These are phyloP conservation scores for Cicer yamashitae DNA, from an alignment of 306 rosid genomes.

Conservation along the genomic window DNA sequence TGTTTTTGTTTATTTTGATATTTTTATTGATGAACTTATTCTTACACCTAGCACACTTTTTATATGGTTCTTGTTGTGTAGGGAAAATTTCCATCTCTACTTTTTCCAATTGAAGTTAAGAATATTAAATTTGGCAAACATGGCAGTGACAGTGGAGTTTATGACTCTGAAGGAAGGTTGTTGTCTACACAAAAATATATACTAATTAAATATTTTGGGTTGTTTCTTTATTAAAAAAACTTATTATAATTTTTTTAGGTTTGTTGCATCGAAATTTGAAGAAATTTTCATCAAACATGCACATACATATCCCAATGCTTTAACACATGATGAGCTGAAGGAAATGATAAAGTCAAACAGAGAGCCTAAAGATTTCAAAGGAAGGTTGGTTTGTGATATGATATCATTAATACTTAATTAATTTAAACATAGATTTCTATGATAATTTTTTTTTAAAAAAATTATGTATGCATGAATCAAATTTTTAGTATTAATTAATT, in stretches of 20 bases:
- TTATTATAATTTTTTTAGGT: conserved; percentile 47
- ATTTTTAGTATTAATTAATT: background rate
- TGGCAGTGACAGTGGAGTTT: conserved; percentile 74
- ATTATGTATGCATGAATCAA: background rate
- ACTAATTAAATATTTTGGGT: background rate
- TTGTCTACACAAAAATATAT: background rate
- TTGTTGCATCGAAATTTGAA: conserved; percentile 71
- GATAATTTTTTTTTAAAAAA: no score
- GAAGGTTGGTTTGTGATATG: conserved; percentile 65
- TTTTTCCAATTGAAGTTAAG: conserved; percentile 72
- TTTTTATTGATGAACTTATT: no score
- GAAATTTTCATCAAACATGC: conserved; percentile 74
- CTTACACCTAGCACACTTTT: no score
- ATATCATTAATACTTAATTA: no score
- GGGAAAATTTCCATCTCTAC: conserved; percentile 73
- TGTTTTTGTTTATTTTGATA: no score
- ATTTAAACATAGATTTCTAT: no score
- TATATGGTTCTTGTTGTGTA: conserved; percentile 16
- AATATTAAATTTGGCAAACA: conserved; percentile 66
- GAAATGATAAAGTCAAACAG: conserved; percentile 61
- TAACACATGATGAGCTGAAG: conserved; percentile 66
- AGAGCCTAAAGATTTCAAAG: conserved; percentile 61
- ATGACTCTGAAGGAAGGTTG: conserved; percentile 78
- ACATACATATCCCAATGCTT: conserved; percentile 54
- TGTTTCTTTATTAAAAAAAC: background rate